Base-by-base conservation (phyloP, 2,329 filamentous ascomycete genomes). In the Zelopaecilomyces penicillatus region DNA sequence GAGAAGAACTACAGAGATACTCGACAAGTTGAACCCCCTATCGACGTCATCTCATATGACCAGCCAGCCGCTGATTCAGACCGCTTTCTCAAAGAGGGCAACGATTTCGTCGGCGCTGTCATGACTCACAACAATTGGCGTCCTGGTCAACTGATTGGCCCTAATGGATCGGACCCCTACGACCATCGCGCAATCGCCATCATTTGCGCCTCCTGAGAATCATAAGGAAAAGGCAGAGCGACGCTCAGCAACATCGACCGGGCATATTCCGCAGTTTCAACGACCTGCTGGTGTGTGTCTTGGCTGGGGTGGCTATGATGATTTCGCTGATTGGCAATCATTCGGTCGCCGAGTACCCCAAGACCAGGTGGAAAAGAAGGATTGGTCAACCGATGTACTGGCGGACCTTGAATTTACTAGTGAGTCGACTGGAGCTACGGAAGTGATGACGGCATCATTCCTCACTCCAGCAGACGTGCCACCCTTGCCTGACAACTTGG, bases 241-340 rank as follows among this genome's bases (percentile, higher is more conserved):
- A 30, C 37, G 37, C 31, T 39, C 27, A 30, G 37, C 37, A 28
- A 50, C 48, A 34, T 48, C 48, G 19, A 39, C 42, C 6, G 45
- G 48, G 11, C 48, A 50, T 30, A 30, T 48, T 36, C 7, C 34
- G 12, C 39, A 28, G 10, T n/a, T 31, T 41, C 27, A 45, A 28
- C 40, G 49, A 33, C 46, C 46, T 19, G 27, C 32, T 11, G 29
- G 41, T 19, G 49, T 49, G 6, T 29, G 43, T 30, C 27, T 37
- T 7, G 49, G 46, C 40, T 50, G 46, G 46, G 49, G 49, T 31
- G 48, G 42, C 36, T 50, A 48, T 30, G 43, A 49, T 28, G 10
- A 41, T 4, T 47, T 39, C 30, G 45, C 33, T 6, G 9, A 31
- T 12, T 50, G 45, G 42, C 42, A 50, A 37, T 33, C 45, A 32